Percentiles rank a stretch among this genome's conserved stretches.
Conservation (phyloP, 2,329 filamentous ascomycete species). For the Metarhizium rileyi region DNA sequence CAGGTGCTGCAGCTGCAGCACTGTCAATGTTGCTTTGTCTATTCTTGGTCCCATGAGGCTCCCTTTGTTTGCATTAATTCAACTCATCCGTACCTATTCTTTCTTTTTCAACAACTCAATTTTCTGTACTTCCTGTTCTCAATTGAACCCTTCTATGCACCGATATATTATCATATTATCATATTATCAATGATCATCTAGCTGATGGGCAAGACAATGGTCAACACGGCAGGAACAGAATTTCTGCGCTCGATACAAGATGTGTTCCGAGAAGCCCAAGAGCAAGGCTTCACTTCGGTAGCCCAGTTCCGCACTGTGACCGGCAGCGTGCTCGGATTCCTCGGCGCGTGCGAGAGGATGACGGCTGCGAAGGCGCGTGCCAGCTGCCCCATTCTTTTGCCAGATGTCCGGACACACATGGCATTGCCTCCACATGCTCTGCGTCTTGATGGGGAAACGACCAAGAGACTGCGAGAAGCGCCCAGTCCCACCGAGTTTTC, state of each 20-base stretch:
- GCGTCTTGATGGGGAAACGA: conserved; percentile 3
- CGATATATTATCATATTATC: not conserved
- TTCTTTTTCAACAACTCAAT: too few relatives aligned
- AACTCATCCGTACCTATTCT: too few relatives aligned
- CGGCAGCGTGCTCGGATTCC: conserved; percentile 8
- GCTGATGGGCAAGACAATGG: not conserved
- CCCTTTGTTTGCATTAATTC: too few relatives aligned
- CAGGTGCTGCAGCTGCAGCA: too few relatives aligned
- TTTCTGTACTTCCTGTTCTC: too few relatives aligned
- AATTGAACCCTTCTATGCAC: too few relatives aligned
- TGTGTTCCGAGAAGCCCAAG: conserved; percentile 13
- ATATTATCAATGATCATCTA: not conserved
- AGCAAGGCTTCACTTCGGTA: not conserved
- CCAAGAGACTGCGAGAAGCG: conserved; percentile 4
- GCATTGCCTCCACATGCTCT: conserved; percentile 7
- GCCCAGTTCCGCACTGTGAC: conserved; percentile 11
- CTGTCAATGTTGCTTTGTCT: too few relatives aligned
- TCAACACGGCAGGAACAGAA: not conserved
- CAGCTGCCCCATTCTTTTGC: conserved; percentile 11
- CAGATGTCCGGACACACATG: conserved; percentile 10
- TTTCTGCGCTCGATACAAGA: conserved; percentile 10
- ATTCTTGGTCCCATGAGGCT: too few relatives aligned
- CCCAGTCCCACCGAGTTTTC: not conserved
- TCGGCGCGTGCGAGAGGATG: conserved; percentile 8
- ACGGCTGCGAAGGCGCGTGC: conserved; percentile 9